phyloP scores from a whole-genome alignment of 2,329 filamentous ascomycete genomes.

The Xylaria sp. region DNA sequence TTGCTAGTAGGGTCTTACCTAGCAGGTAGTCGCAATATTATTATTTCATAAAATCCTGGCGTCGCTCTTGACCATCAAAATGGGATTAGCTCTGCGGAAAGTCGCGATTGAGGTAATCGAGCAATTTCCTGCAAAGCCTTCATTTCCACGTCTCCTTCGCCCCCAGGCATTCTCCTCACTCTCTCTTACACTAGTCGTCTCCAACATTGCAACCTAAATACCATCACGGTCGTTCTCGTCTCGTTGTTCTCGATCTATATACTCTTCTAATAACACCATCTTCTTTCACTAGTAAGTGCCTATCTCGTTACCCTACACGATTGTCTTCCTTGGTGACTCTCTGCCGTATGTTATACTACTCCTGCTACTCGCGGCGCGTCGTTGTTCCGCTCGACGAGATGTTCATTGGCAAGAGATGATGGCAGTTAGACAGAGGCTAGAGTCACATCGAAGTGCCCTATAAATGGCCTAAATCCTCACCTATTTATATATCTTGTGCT shows the following conservation, averaged over 20 bases:
- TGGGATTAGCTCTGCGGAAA: constrained; percentile 27
- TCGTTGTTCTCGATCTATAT: constrained; percentile 25
- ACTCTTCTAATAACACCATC: constrained; percentile 24
- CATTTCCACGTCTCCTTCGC: constrained; percentile 15
- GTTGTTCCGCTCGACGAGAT: neutral
- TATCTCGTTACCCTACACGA: constrained; percentile 1
- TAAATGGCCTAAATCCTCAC: neutral
- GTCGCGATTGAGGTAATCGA: constrained; percentile 28
- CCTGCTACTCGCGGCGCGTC: constrained; percentile 18
- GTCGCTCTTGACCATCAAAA: constrained; percentile 24
- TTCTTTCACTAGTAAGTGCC: constrained; percentile 41
- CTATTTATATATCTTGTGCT: neutral
- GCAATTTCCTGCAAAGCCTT: constrained; percentile 31
- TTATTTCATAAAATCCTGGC: constrained; percentile 23
- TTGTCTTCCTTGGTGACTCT: neutral
- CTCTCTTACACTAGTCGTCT: constrained; percentile 11
- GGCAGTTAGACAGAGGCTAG: neutral
- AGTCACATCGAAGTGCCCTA: neutral
- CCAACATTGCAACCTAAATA: constrained; percentile 5
- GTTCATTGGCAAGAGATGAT: neutral
- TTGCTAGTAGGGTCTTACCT: neutral
- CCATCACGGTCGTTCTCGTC: constrained; percentile 31
- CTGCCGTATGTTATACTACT: neutral
- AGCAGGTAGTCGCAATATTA: constrained; percentile 9
- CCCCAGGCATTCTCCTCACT: neutral